Evolutionary conservation across 106 monocot species (phyloP).

Genomic region (Triglochin maritima): DNA sequence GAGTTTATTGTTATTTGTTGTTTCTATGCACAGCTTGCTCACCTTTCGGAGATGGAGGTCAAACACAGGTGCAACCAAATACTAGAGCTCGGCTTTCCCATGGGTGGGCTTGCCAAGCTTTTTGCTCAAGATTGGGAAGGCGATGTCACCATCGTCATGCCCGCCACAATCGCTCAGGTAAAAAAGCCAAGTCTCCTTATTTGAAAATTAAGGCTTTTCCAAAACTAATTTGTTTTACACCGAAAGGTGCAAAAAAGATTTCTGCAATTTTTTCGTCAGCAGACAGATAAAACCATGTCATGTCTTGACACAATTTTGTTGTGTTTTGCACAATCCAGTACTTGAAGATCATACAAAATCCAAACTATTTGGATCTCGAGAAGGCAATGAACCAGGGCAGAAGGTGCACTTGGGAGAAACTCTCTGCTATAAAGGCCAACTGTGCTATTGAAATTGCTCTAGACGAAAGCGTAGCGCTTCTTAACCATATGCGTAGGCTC

Average conservation of each 20-base stretch:
- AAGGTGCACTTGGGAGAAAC: slow-evolving; percentile 96
- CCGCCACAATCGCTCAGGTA: slow-evolving; percentile 91
- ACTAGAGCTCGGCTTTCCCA: slow-evolving; percentile 77
- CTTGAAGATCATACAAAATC: slow-evolving; percentile 86
- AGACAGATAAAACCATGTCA: not conserved
- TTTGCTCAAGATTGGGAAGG: slow-evolving; percentile 99
- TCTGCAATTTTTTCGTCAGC: too few relatives aligned
- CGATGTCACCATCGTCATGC: slow-evolving; percentile 94
- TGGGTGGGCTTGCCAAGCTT: slow-evolving; percentile 77
- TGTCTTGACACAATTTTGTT: not conserved
- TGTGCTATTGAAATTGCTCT: slow-evolving; percentile 86
- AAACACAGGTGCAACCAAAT: slow-evolving; percentile 97
- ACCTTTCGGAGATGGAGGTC: slow-evolving; percentile 88
- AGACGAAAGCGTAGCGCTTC: slow-evolving; percentile 82
- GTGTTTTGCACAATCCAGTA: slow-evolving; percentile 28
- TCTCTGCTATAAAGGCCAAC: slow-evolving; percentile 86
- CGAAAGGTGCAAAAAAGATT: too few relatives aligned
- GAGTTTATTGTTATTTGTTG: not conserved
- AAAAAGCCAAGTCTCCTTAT: not conserved
- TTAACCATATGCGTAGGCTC: slow-evolving; percentile 81
- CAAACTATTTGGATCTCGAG: slow-evolving; percentile 66
- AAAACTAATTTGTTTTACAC: not conserved
- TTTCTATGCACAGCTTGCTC: slow-evolving; percentile 48
- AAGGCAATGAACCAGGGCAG: slow-evolving; percentile 89
- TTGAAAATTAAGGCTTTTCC: not conserved